Conservation (phyloP, 2,329 filamentous ascomycete genomes). For the Fusarium hainanense region DNA sequence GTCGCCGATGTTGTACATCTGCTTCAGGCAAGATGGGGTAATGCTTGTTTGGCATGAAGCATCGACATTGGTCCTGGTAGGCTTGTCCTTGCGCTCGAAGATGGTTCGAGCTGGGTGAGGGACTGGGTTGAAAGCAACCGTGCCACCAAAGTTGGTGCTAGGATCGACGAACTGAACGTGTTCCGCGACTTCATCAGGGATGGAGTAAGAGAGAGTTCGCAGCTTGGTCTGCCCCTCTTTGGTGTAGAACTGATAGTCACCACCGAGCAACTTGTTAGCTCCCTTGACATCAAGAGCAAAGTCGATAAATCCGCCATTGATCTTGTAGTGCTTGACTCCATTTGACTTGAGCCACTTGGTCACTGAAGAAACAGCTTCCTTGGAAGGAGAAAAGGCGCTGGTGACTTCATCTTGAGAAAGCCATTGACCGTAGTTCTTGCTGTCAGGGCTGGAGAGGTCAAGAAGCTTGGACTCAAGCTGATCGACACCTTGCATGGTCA, state of each 20-base stretch:
- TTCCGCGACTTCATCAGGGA: conserved; percentile 7
- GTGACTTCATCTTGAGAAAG: conserved; percentile 18
- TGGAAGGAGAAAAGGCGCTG: conserved; percentile 5
- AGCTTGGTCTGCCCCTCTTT: conserved; percentile 27
- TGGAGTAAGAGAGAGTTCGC: conserved; percentile 29
- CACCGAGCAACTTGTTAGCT: conserved; percentile 7
- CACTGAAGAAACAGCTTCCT: conserved; percentile 17
- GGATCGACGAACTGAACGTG: conserved; percentile 32
- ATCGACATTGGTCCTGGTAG: conserved; percentile 26
- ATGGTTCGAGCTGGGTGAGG: conserved; percentile 14
- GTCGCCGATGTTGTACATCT: conserved; percentile 31
- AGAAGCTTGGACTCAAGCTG: conserved; percentile 30
- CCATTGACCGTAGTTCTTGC: conserved; percentile 30
- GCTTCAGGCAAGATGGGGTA: conserved; percentile 27
- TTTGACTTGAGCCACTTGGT: conserved; percentile 31
- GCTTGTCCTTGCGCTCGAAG: neutral
- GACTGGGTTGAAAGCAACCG: conserved; percentile 20
- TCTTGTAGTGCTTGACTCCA: conserved; percentile 29
- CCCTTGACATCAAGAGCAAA: conserved; percentile 26
- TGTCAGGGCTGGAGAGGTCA: conserved; percentile 28
- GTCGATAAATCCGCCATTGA: conserved; percentile 27
- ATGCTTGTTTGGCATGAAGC: conserved; percentile 35
- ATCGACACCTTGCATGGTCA: conserved; percentile 29
- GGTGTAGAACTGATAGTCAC: conserved; percentile 28
- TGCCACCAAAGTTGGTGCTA: conserved; percentile 32